Base-by-base conservation (phyloP, 768 basidiomycete species). In the Naganishia randhawae region DNA sequence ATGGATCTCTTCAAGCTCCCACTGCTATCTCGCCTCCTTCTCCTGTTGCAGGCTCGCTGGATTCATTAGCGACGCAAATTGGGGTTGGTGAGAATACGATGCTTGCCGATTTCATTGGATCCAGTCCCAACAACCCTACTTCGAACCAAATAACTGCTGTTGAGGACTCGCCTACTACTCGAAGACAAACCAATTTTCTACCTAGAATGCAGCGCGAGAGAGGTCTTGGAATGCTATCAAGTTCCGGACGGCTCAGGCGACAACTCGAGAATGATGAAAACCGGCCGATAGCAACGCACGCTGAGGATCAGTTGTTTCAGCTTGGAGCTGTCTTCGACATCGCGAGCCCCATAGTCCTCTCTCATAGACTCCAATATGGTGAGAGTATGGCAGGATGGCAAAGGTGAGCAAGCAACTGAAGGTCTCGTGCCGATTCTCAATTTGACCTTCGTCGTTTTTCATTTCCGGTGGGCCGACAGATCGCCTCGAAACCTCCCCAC, bases 261-360 rank as follows among this genome's bases (percentile, higher is more conserved):
- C 9, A n/a, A 19, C 37, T 10, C 22, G 57, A 61, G 27, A 61
- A 61, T 22, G 37, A 37, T 13, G 57, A 61, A 17, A 61, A 61
- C 29, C 22, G 14, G 27, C 57, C 57, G n/a, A 29, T 61, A 9
- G 22, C 1, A 61, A 11, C 14, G 29, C 22, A 61, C 10, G 37
- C 54, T n/a, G n/a, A n/a, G 31, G 54, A 32, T 9, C 54, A 5
- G 22, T 41, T 4, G 1, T 39, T 2, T 17, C 2, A 48, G 6
- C 7, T 11, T 3, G 45, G 25, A n/a, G 37, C 27, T 8, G 22
- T 39, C 10, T 25, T 41, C 2, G 57, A 8, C 7, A 37, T 61
- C 7, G 22, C 57, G 6, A 61, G 57, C 27, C 37, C 57, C 14
- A 27, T 19, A 14, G 39, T 25, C 3, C 19, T 35, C 25, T 14